These are phyloP conservation scores for Euphorbia pulcherrima DNA, from an alignment of 345 rosid species.

Conservation along the genomic window DNA sequence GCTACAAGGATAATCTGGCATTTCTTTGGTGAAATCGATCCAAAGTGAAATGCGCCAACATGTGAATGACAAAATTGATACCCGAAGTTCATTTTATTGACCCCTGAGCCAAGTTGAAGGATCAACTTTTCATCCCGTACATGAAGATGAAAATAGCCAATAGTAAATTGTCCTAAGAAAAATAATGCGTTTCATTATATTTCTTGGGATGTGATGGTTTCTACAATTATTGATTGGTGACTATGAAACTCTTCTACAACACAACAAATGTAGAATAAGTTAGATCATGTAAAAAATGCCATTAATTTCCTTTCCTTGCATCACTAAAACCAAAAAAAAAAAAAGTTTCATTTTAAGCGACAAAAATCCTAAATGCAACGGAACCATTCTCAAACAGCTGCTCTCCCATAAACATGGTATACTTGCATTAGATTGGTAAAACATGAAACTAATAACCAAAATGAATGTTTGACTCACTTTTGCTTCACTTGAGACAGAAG, in stretches of 20 bases:
- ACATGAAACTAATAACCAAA: not conserved
- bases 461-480: constrained; percentile 47
- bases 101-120: no score
- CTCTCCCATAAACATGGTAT: not conserved
- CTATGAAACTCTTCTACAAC: not conserved
- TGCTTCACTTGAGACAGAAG: constrained; percentile 84
- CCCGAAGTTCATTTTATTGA: no score
- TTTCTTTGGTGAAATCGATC: no score
- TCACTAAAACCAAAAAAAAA: not conserved
- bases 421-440: not conserved
- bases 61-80: no score
- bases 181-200: not conserved
- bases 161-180: not conserved
- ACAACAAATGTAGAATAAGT: not conserved
- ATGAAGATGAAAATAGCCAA: not conserved
- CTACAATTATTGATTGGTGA: not conserved
- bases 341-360: no score
- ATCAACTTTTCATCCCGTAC: no score
- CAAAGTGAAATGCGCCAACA: no score
- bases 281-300: not conserved
- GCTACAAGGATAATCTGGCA: no score
- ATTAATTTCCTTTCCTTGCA: not conserved
- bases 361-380: not conserved
- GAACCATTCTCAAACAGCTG: not conserved
- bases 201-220: not conserved